Percentiles rank a stretch among this genome's conserved stretches.
phyloP scores from a whole-genome alignment of 2,329 filamentous ascomycete species.

The Diatrype stigma region DNA sequence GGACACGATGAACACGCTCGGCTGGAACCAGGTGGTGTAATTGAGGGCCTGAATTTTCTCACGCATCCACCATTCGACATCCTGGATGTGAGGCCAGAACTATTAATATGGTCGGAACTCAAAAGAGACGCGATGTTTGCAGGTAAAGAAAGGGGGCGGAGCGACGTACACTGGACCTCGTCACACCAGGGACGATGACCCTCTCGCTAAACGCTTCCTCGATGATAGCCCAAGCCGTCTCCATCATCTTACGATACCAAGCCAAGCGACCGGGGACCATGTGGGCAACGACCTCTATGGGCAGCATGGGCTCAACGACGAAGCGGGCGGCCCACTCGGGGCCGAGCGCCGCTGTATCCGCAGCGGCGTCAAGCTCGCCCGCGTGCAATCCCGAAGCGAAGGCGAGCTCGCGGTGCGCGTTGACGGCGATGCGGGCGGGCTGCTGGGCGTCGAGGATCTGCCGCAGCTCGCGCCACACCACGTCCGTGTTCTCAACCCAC shows the following conservation, averaged over 20 bases:
- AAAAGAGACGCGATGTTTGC: not conserved
- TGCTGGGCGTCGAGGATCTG: constrained; percentile 32
- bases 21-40: constrained; percentile 51
- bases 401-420: constrained; percentile 40
- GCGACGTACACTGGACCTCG: not conserved
- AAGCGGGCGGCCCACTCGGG: constrained; percentile 35
- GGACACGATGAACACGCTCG: constrained; percentile 38
- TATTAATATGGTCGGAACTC: not conserved
- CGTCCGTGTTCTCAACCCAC: constrained; percentile 45
- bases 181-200: constrained; percentile 36
- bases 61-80: constrained; percentile 50
- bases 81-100: constrained; percentile 16
- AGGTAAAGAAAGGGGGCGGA: not conserved
- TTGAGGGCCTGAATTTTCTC: constrained; percentile 44
- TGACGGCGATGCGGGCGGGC: constrained; percentile 37
- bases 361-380: constrained; percentile 37
- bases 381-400: constrained; percentile 45
- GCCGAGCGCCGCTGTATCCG: constrained; percentile 32
- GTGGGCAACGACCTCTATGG: constrained; percentile 41
- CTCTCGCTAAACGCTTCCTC: constrained; percentile 39
- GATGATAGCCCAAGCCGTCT: constrained; percentile 49
- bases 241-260: constrained; percentile 43
- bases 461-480: constrained; percentile 37
- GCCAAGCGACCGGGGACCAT: constrained; percentile 35
- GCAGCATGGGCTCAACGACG: constrained; percentile 40